Evolutionary conservation across 2,329 filamentous ascomycete species (phyloP), one percentile per base, ranked within the genome.

Genomic region (Penicillium sp.): DNA sequence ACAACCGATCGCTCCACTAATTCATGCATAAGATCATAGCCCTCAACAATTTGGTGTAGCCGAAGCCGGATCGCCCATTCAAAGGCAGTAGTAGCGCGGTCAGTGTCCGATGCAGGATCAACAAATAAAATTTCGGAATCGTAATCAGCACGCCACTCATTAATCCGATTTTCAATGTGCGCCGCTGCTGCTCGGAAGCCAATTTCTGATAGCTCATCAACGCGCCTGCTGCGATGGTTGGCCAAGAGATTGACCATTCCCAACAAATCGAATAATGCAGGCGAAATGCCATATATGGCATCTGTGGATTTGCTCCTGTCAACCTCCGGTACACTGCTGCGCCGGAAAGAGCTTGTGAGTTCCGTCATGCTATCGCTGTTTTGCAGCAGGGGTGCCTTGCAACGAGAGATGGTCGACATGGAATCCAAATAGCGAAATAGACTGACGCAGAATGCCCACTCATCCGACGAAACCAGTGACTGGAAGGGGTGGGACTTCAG

Each of bases 1-100:
- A 64, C 56, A 16, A 78, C 69, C 29, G 69, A 69, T 29, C 62
- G 60, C 16, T 67, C 64, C 3, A 76, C 74, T 31, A 68, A 69
- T 3, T 68, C 62, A 42, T 78, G 69, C 10, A 63, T 53, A 10
- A 74, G 57, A 24, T 72, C 69, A 57, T 78, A 78, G 1, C 76
- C 76, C 44, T 78, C 72, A 11, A 76, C 71, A 31, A 78, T 72
- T 56, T 78, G 75, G 60, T 78, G 74, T 18, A 78, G 67, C 9
- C 76, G 69, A 18, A 78, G 65, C 9, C 74, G 69, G n/a, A 78
- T 68, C 9, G 76, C 75, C 60, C 72, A 72, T 54, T 78, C 74
- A 55, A 76, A 78, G 6, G 75, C 74, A 16, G 63, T 66, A 2
- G 75, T 74, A 18, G 74, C 74, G 45, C 70, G 59, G 10, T 74